phyloP scores from a whole-genome alignment of 108 stramenopile genomes.

The Nitzschia sp. region DNA sequence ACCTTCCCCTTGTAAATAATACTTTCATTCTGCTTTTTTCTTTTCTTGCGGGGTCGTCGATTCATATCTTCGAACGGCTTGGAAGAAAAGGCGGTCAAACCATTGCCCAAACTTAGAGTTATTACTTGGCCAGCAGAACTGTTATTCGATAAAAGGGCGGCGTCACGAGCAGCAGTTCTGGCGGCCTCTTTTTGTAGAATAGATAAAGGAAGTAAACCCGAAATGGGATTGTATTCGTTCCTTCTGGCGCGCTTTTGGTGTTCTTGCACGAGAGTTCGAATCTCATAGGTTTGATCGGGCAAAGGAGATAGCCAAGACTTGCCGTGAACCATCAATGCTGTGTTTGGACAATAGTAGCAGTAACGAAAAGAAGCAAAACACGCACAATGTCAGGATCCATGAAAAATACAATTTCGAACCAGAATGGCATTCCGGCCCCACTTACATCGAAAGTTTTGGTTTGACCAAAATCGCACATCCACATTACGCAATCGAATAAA shows the following conservation, averaged over 20 bases:
- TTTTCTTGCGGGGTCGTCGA: not conserved
- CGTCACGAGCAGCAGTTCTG: not conserved
- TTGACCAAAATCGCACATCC: conserved; percentile 32
- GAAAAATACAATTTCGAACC: not conserved
- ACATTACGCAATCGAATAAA: conserved; percentile 83
- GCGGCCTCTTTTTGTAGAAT: not conserved
- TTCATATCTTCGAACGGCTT: not conserved
- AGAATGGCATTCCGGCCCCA: no score
- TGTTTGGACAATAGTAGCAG: not conserved
- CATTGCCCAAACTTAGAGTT: not conserved
- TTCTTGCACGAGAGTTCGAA: conserved; percentile 46
- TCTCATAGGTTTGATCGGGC: conserved; percentile 63
- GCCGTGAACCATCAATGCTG: conserved; percentile 45
- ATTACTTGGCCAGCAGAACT: not conserved
- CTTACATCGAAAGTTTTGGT: conserved; percentile 5
- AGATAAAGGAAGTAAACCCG: conserved; percentile 46
- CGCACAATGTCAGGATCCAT: not conserved
- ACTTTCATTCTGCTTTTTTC: not conserved
- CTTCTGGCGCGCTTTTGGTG: conserved; percentile 51
- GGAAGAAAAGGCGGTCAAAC: not conserved
- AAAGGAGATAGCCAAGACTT: conserved; percentile 68
- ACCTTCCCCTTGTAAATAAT: not conserved
- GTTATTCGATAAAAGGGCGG: not conserved
- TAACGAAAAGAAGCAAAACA: not conserved
- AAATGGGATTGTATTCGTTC: conserved; percentile 50